Percentiles rank a stretch among this genome's conserved stretches.
Evolutionary conservation across 768 basidiomycete species (phyloP).

Genomic region (Xanthoconium purpureum): DNA sequence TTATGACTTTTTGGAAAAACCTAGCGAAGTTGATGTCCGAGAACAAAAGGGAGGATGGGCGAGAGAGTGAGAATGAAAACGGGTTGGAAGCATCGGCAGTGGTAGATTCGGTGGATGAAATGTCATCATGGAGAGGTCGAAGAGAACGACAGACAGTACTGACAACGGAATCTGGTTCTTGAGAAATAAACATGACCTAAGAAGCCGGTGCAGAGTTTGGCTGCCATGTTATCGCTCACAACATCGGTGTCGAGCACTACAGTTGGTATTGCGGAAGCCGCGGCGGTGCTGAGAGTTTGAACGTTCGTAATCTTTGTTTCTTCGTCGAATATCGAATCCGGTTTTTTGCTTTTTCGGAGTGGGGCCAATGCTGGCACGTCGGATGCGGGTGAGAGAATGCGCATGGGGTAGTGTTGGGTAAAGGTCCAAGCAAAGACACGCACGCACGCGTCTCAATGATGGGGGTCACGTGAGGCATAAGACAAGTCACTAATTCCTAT

Average conservation of each 20-base stretch:
- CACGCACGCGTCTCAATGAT: too few species aligned
- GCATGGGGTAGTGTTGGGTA: too few species aligned
- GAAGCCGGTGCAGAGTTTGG: conserved; percentile 57
- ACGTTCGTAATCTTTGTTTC: background rate
- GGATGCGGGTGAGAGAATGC: too few species aligned
- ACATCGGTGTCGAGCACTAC: conserved; percentile 47
- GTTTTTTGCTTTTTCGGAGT: background rate
- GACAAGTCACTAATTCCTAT: background rate
- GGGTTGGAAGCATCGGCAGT: too few species aligned
- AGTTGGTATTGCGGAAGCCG: conserved; percentile 33
- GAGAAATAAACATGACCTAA: conserved; percentile 72
- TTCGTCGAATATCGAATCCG: background rate
- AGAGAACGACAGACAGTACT: conserved; percentile 28
- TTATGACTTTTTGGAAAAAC: too few species aligned
- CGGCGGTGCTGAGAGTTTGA: background rate
- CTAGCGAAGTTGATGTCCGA: too few species aligned
- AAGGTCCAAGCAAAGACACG: too few species aligned
- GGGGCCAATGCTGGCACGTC: too few species aligned
- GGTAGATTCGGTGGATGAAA: background rate
- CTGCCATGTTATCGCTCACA: conserved; percentile 59
- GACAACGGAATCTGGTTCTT: conserved; percentile 81
- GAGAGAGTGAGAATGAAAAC: too few species aligned
- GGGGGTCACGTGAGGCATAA: too few species aligned
- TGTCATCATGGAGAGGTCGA: background rate
- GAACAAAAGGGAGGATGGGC: too few species aligned